These are phyloP conservation scores for Irpex sp. DNA, from an alignment of 1,284 basidiomycete genomes.

Conservation along the genomic window DNA sequence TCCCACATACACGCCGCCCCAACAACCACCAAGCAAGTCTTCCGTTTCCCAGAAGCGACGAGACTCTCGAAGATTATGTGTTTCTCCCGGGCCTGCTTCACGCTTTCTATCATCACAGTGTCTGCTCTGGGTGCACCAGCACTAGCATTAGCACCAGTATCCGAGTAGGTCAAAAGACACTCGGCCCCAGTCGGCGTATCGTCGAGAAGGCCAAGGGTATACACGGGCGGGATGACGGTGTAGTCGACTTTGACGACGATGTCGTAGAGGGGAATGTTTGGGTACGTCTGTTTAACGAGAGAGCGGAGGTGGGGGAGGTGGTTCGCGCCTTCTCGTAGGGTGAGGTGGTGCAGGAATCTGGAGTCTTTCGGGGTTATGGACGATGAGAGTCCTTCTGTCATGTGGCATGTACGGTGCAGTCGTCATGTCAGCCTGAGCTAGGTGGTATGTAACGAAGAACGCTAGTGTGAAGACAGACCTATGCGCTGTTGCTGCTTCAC, in stretches of 20 bases:
- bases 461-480: conserved; percentile 19
- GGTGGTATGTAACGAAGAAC: neutral
- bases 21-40: too few species aligned
- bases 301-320: conserved; percentile 24
- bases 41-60: too few species aligned
- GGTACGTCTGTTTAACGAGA: conserved; percentile 24
- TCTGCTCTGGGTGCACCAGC: conserved; percentile 23
- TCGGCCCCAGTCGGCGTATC: conserved; percentile 16
- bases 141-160: conserved; percentile 4
- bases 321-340: conserved; percentile 29
- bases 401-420: neutral
- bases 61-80: conserved; percentile 13
- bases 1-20: too few species aligned
- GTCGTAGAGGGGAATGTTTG: conserved; percentile 17
- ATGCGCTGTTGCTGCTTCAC: conserved; percentile 33
- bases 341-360: conserved; percentile 32
- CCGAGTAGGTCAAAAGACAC: too few species aligned
- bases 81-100: conserved; percentile 27
- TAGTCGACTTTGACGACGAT: conserved; percentile 34
- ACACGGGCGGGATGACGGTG: conserved; percentile 24
- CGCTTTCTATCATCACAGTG: conserved; percentile 33
- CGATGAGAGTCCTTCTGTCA: conserved; percentile 30
- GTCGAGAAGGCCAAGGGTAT: conserved; percentile 23
- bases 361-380: conserved; percentile 30
- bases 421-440: neutral